Percentiles rank a stretch among this genome's conserved stretches.
Evolutionary conservation across 2,329 filamentous ascomycete genomes (phyloP).

Genomic region (Fusarium sp.): DNA sequence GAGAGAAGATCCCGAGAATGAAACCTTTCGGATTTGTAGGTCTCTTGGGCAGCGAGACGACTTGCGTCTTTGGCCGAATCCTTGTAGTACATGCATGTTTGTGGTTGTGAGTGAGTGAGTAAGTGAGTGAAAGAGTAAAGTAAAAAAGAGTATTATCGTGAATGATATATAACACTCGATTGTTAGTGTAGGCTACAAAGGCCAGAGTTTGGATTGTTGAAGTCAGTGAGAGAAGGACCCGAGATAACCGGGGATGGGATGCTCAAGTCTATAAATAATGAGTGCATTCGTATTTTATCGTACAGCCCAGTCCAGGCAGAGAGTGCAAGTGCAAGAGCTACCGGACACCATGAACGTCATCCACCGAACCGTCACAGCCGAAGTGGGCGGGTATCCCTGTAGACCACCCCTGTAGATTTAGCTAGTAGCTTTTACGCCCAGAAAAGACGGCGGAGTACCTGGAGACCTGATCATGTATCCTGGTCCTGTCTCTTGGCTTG

Average conservation of each 20-base stretch:
- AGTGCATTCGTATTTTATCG: constrained; percentile 28
- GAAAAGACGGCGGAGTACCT: constrained; percentile 13
- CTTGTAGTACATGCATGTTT: constrained; percentile 53
- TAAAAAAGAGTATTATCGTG: constrained; percentile 14
- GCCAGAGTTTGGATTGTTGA: constrained; percentile 28
- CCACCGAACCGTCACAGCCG: constrained; percentile 36
- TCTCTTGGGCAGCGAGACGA: constrained; percentile 50
- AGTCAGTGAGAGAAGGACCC: neutral
- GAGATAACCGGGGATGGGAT: constrained; percentile 32
- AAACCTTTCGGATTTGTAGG: constrained; percentile 56
- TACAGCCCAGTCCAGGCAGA: neutral
- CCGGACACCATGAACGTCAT: constrained; percentile 34
- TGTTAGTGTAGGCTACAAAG: constrained; percentile 18
- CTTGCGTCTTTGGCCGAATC: constrained; percentile 53
- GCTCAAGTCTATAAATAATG: constrained; percentile 40
- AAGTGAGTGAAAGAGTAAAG: neutral
- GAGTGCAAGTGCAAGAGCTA: constrained; percentile 14
- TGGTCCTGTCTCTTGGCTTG: constrained; percentile 12
- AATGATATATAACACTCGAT: constrained; percentile 31
- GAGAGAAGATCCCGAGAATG: constrained; percentile 55
- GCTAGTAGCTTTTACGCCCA: neutral
- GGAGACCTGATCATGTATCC: constrained; percentile 20
- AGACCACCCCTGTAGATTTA: neutral
- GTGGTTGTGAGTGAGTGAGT: constrained; percentile 18
- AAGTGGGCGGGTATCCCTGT: constrained; percentile 27